phyloP scores from a whole-genome alignment of 805 yeast genomes.

The Wickerhamiella alocasiicola region DNA sequence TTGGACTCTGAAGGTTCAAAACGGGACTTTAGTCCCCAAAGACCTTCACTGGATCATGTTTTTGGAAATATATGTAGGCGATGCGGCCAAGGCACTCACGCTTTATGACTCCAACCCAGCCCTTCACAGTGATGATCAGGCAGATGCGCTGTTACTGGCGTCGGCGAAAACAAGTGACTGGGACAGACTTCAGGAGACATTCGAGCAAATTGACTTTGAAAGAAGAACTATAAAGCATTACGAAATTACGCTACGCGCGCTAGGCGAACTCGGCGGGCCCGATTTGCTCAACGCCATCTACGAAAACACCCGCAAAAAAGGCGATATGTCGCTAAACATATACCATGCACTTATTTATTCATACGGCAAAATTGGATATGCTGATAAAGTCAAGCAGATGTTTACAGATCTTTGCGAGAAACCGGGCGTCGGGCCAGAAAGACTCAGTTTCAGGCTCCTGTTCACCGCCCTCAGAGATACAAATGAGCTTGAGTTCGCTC shows the following conservation, averaged over 20 bases:
- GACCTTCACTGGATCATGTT: conserved; percentile 24
- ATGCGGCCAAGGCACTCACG: conserved; percentile 21
- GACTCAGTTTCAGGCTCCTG: conserved; percentile 28
- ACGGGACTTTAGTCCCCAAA: conserved; percentile 12
- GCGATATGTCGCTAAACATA: conserved; percentile 35
- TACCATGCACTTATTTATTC: conserved; percentile 36
- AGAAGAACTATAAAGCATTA: conserved; percentile 36
- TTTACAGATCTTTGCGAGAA: conserved; percentile 27
- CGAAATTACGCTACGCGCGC: conserved; percentile 45
- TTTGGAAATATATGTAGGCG: conserved; percentile 17
- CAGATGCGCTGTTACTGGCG: conserved; percentile 36
- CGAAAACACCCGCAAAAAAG: conserved; percentile 34
- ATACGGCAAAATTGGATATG: conserved; percentile 30
- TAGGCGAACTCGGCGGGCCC: conserved; percentile 39
- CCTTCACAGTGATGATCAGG: conserved; percentile 37
- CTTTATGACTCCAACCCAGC: conserved; percentile 30
- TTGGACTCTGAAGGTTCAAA: conserved; percentile 27
- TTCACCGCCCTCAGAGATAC: conserved; percentile 29
- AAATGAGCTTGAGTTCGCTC: conserved; percentile 28
- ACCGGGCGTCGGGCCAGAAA: conserved; percentile 23
- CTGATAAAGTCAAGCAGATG: conserved; percentile 29
- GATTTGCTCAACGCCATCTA: conserved; percentile 40
- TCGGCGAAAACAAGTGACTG: conserved; percentile 39
- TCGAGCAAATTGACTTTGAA: conserved; percentile 31
- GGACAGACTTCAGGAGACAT: conserved; percentile 42